A percentile compares a stretch with the other conserved stretches of the same genome.
Conservation (phyloP, 2,329 filamentous ascomycete species). For the Paecilomyces sp. region DNA sequence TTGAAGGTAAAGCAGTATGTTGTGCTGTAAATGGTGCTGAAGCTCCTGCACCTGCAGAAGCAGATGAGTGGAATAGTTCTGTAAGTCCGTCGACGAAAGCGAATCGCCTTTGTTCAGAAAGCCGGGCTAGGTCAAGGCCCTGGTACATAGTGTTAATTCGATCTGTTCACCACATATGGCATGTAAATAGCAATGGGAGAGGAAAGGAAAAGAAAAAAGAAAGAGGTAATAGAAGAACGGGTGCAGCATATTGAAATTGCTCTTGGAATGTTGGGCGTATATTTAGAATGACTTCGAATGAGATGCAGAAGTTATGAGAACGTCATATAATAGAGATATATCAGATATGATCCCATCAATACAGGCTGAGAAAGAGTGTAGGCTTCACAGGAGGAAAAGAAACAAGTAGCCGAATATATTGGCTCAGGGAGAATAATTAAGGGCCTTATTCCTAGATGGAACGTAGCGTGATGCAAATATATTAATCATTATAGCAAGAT, state of each 20-base stretch:
- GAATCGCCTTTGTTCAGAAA: slow-evolving; percentile 54
- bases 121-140: slow-evolving; percentile 63
- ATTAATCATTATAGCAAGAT: too few relatives aligned
- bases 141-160: slow-evolving; percentile 20
- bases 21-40: slow-evolving; percentile 6
- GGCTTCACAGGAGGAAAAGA: too few relatives aligned
- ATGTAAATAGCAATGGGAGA: neutral
- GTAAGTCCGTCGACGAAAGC: slow-evolving; percentile 69
- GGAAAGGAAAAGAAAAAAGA: neutral
- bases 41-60: slow-evolving; percentile 5
- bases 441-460: too few relatives aligned
- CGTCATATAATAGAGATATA: neutral
- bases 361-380: too few relatives aligned
- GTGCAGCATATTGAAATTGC: too few relatives aligned
- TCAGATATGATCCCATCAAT: too few relatives aligned
- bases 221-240: neutral
- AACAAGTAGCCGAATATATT: too few relatives aligned
- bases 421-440: too few relatives aligned
- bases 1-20: slow-evolving; percentile 11
- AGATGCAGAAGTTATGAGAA: neutral
- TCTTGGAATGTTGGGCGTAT: too few relatives aligned
- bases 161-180: neutral
- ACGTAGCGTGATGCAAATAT: too few relatives aligned
- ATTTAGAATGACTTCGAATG: too few relatives aligned
- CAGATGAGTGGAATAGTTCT: slow-evolving; percentile 42